A percentile compares a stretch with the other conserved stretches of the same genome.
phyloP scores from a whole-genome alignment of 345 rosid species.

The Sonneratia caseolaris region DNA sequence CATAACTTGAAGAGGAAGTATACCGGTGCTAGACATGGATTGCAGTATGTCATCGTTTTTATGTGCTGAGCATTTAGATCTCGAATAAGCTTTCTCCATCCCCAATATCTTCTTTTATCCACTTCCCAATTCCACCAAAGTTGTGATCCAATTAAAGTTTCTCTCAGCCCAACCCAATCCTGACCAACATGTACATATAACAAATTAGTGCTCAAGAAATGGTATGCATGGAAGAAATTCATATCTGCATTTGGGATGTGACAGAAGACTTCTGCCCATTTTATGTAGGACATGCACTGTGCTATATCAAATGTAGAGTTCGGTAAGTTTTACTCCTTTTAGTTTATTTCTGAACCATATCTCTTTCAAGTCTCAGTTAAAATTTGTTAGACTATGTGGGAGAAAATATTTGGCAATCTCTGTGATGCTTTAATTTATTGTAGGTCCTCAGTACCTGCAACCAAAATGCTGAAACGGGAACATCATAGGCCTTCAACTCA shows the following conservation, averaged over 20 bases:
- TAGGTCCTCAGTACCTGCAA: conserved; percentile 41
- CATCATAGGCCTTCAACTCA: conserved; percentile 30
- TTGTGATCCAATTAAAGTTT: conserved; percentile 58
- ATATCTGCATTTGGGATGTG: background rate
- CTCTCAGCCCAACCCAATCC: conserved; percentile 73
- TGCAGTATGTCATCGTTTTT: conserved; percentile 70
- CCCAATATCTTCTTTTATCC: conserved; percentile 38
- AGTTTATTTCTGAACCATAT: background rate
- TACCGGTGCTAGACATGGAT: conserved; percentile 72
- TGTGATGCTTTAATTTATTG: background rate
- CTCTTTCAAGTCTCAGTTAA: background rate
- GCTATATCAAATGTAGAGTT: background rate
- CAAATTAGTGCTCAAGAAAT: background rate
- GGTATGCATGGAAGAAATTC: background rate
- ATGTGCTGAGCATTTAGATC: conserved; percentile 41
- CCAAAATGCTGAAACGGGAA: conserved; percentile 69
- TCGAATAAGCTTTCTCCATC: conserved; percentile 42
- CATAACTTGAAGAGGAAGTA: background rate
- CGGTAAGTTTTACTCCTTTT: background rate
- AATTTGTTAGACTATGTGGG: too few species aligned
- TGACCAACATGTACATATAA: conserved; percentile 10
- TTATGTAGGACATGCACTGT: background rate
- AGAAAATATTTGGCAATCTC: background rate
- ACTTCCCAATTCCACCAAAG: conserved; percentile 84
- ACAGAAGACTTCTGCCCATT: background rate